Evolutionary conservation across 2,329 filamentous ascomycete species (phyloP).

Genomic region (Colletotrichum theobromicola): DNA sequence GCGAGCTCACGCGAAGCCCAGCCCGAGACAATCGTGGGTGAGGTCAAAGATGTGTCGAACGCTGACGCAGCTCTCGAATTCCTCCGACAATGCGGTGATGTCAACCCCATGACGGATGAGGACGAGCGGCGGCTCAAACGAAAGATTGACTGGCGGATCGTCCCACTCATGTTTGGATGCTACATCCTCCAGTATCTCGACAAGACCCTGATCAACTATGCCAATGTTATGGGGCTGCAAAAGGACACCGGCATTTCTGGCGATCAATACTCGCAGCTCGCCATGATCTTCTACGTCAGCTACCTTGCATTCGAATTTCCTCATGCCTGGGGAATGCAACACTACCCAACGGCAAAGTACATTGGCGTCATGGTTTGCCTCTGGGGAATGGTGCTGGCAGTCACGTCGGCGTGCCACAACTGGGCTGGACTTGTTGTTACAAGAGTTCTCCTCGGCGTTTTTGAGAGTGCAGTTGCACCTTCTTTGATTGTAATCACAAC

Average conservation of each 20-base stretch:
- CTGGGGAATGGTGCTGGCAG: constrained; percentile 47
- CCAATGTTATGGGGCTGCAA: constrained; percentile 58
- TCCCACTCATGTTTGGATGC: constrained; percentile 23
- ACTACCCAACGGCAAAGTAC: constrained; percentile 27
- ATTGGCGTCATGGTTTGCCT: constrained; percentile 36
- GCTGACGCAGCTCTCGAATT: constrained; percentile 7
- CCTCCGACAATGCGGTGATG: neutral
- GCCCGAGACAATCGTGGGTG: neutral
- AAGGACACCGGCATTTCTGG: constrained; percentile 55
- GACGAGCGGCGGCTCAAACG: constrained; percentile 11
- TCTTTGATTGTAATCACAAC: constrained; percentile 51
- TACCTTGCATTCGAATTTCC: constrained; percentile 66
- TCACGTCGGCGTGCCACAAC: constrained; percentile 25
- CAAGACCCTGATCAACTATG: constrained; percentile 39
- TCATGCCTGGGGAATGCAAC: constrained; percentile 61
- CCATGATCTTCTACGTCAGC: constrained; percentile 63
- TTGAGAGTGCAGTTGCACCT: constrained; percentile 39
- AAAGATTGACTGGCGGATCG: constrained; percentile 24
- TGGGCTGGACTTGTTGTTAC: constrained; percentile 23
- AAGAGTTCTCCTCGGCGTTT: constrained; percentile 26
- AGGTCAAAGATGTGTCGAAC: neutral
- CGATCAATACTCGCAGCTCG: constrained; percentile 61
- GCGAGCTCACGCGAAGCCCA: neutral
- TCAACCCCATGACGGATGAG: neutral
- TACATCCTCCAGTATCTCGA: constrained; percentile 17